Evolutionary conservation across 129 eudicot species (phyloP), one percentile per base, ranked within the genome.

Genomic region (sunflower (Helianthus annuus)): DNA sequence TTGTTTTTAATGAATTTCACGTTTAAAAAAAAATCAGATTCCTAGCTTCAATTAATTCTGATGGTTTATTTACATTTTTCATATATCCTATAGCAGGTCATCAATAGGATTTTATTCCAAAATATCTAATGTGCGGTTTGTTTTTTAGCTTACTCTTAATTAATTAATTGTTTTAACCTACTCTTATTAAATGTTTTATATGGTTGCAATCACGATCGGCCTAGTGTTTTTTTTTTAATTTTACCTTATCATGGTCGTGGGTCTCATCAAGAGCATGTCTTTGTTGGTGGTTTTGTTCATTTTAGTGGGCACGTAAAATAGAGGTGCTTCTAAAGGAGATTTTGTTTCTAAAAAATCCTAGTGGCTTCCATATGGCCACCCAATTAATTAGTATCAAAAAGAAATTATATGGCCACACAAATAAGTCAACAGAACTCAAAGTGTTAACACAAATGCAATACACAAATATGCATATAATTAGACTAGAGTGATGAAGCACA

Each of bases 311-410:
- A 70, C 9, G 52, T 70, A 39, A 70, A 38, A 16, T 62, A 69
- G n/a, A 52, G 52, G 32, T 16, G 63, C 19, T 17, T 19, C 40
- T 54, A 55, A 34, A 17, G 40, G 19, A 56, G 65, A 17, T 40
- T 16, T 17, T 54, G n/a, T 45, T 53, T 69, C 64, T 38, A 45
- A 69, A 14, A 54, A 54, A 38, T 10, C 8, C 48, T 38, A 55
- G 75, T 55, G 75, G 53, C 66, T 70, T 70, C 53, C 66, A 55
- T 53, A 24, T 38, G 40, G 34, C 32, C 61, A 68, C 34, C 62
- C 61, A 56, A 48, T 36, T 32, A 64, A 16, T 13, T 5, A 40
- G 45, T 44, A 66, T 66, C 38, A 10, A 42, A 66, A 19, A 45
- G 14, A 44, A 66, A 44, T n/a, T n/a, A n/a, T 8, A 11, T n/a